These are phyloP conservation scores for Citrus sp. DNA, from an alignment of 345 rosid genomes.

Conservation along the genomic window DNA sequence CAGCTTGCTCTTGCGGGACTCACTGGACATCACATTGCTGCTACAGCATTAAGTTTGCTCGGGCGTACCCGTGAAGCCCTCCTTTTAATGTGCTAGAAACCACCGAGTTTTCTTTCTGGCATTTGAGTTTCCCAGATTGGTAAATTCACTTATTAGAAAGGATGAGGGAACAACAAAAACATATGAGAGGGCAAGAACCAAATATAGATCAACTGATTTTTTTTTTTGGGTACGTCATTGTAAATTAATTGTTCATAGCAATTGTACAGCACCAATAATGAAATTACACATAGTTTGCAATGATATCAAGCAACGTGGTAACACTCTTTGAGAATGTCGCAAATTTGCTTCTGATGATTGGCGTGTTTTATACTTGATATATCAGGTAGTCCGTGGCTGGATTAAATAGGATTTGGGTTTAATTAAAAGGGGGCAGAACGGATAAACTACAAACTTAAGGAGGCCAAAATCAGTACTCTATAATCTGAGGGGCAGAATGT, in stretches of 20 bases:
- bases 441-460: too few species aligned
- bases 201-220: too few species aligned
- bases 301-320: not conserved
- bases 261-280: not conserved
- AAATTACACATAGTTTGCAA: not conserved
- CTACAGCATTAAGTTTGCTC: constrained; percentile 71
- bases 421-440: too few species aligned
- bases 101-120: not conserved
- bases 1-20: constrained; percentile 78
- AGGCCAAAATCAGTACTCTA: too few species aligned
- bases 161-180: not conserved
- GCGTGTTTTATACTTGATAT: not conserved
- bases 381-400: too few species aligned
- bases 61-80: constrained; percentile 90
- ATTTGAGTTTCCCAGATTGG: not conserved
- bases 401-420: too few species aligned
- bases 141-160: not conserved
- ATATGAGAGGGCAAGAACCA: not conserved
- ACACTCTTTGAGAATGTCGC: too few species aligned
- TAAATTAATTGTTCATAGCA: not conserved
- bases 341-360: not conserved
- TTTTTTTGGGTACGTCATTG: not conserved
- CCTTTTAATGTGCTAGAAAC: constrained; percentile 65
- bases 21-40: constrained; percentile 91
- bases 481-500: too few species aligned